phyloP scores from a whole-genome alignment of 352 stramenopile species.

The Pythium rishiriense region DNA sequence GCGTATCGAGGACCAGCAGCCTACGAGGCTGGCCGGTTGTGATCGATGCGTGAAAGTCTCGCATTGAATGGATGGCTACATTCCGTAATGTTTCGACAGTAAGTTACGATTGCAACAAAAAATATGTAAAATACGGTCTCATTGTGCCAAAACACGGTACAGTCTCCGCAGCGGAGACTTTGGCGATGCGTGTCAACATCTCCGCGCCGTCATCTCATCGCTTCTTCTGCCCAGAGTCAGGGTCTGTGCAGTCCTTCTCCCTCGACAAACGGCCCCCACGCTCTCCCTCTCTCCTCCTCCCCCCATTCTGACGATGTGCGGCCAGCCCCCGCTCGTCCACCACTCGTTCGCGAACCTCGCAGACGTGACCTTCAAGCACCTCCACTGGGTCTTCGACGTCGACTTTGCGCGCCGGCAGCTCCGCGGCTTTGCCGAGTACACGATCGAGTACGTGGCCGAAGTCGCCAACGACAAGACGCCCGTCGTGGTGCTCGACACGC shows the following conservation, averaged over 20 bases:
- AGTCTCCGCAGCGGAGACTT: not conserved
- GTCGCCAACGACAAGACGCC: conserved; percentile 38
- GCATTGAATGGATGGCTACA: too few species aligned
- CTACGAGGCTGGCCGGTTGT: too few species aligned
- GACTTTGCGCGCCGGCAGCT: conserved; percentile 85
- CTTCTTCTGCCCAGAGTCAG: not conserved
- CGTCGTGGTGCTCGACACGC: conserved; percentile 84
- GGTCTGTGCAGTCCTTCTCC: not conserved
- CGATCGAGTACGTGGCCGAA: conserved; percentile 45
- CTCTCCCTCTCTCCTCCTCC: not conserved
- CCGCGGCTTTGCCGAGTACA: conserved; percentile 82
- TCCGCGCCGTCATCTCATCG: conserved; percentile 1
- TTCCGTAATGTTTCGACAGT: too few species aligned
- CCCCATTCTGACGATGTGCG: conserved; percentile 19
- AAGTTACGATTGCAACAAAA: too few species aligned
- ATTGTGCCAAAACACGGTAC: not conserved
- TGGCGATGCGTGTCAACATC: conserved; percentile 4
- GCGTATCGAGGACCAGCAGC: too few species aligned
- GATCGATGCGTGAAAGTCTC: too few species aligned
- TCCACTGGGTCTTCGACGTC: conserved; percentile 85
- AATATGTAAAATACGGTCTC: not conserved
- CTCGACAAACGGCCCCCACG: not conserved
- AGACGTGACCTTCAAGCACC: conserved; percentile 77
- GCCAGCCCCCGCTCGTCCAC: conserved; percentile 26
- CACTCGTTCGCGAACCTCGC: conserved; percentile 89